These are phyloP conservation scores for Microcera coccophila DNA, from an alignment of 2,329 filamentous ascomycete genomes.

Conservation along the genomic window DNA sequence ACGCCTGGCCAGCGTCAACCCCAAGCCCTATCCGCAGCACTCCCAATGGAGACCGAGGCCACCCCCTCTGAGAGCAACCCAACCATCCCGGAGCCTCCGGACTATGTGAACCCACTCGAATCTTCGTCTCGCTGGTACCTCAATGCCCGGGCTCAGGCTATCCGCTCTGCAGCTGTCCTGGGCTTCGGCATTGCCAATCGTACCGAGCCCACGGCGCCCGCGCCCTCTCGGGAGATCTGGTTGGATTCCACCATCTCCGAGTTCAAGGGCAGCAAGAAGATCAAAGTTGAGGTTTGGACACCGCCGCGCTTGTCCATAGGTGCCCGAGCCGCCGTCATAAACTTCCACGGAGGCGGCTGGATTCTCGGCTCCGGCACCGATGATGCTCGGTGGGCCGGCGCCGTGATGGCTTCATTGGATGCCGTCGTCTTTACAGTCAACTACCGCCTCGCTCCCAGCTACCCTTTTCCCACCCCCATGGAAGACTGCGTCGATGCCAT, in stretches of 20 bases:
- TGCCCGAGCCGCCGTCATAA: conserved; percentile 54
- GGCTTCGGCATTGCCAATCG: conserved; percentile 43
- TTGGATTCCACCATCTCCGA: conserved; percentile 41
- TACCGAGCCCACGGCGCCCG: conserved; percentile 37
- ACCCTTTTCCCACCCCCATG: conserved; percentile 60
- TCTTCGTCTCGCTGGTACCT: conserved; percentile 42
- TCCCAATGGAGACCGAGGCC: conserved; percentile 22
- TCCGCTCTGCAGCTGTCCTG: conserved; percentile 42
- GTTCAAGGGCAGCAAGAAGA: conserved; percentile 35
- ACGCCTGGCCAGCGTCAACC: neutral
- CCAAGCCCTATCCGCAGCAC: conserved; percentile 6
- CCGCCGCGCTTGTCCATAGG: conserved; percentile 33
- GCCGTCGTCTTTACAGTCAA: conserved; percentile 62
- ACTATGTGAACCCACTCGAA: conserved; percentile 44
- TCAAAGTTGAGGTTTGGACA: conserved; percentile 47
- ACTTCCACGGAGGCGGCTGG: conserved; percentile 67
- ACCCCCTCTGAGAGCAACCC: conserved; percentile 28
- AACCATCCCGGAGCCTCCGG: conserved; percentile 31
- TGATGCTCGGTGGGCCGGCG: conserved; percentile 58
- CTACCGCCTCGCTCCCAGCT: conserved; percentile 63
- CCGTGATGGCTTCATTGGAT: conserved; percentile 48
- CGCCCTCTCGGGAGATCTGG: conserved; percentile 37
- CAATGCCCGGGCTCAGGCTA: conserved; percentile 39
- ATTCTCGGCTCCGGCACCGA: conserved; percentile 60
- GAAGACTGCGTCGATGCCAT: conserved; percentile 64